Conservation (phyloP, 371 early-diverging fungal genomes). For the Apophysomyces ossiformis region DNA sequence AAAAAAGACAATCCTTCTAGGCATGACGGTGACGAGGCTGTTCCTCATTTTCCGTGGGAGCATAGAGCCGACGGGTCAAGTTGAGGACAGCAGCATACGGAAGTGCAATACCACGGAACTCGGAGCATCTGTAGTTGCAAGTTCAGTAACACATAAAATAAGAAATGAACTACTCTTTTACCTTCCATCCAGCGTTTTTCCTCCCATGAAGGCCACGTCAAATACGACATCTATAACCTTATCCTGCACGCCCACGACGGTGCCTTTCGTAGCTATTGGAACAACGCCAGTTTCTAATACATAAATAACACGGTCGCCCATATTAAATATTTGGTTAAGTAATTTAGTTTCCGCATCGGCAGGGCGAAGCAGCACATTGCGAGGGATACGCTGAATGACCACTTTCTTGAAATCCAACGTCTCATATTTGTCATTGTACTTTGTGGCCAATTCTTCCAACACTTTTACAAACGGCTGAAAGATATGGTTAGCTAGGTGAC, state of each 20-base stretch:
- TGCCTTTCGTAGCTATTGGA: slow-evolving; percentile 82
- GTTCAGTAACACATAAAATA: slow-evolving; percentile 1
- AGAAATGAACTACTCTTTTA: slow-evolving; percentile 26
- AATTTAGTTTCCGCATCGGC: slow-evolving; percentile 75
- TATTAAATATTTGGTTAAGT: slow-evolving; percentile 72
- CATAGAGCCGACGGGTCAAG: slow-evolving; percentile 44
- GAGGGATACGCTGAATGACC: slow-evolving; percentile 67
- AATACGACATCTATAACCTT: slow-evolving; percentile 83
- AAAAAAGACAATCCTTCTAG: neutral
- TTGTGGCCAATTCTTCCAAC: slow-evolving; percentile 59
- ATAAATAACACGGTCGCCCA: slow-evolving; percentile 90
- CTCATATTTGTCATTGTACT: slow-evolving; percentile 45
- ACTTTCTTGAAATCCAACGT: slow-evolving; percentile 51
- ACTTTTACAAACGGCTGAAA: slow-evolving; percentile 40
- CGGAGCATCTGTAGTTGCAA: slow-evolving; percentile 59
- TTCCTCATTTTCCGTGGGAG: slow-evolving; percentile 4
- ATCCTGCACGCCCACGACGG: slow-evolving; percentile 81
- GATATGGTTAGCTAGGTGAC: neutral
- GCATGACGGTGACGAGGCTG: neutral
- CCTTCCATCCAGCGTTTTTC: slow-evolving; percentile 75
- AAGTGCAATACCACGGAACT: slow-evolving; percentile 71
- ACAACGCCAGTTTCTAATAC: slow-evolving; percentile 80
- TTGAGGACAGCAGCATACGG: slow-evolving; percentile 64
- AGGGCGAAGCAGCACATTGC: slow-evolving; percentile 77
- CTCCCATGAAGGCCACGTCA: slow-evolving; percentile 83